These are phyloP conservation scores for Dovyalis caffra DNA, from an alignment of 345 rosid genomes.

Conservation along the genomic window DNA sequence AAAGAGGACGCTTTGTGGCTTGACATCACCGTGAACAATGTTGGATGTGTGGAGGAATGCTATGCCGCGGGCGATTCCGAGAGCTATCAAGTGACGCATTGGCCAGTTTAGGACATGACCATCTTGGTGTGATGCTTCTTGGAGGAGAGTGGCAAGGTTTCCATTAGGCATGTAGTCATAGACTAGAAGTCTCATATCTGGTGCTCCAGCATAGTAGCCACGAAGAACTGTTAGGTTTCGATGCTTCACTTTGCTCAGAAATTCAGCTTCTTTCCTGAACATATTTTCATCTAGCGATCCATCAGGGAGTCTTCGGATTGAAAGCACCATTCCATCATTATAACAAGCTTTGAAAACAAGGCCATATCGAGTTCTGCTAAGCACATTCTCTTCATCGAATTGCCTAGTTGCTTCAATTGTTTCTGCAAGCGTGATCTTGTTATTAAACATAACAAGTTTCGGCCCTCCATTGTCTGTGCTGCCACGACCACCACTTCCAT, in stretches of 20 bases:
- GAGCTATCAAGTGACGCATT: slow-evolving; percentile 96
- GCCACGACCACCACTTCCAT: slow-evolving; percentile 72
- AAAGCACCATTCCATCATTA: slow-evolving; percentile 86
- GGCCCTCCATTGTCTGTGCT: slow-evolving; percentile 86
- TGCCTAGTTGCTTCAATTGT: slow-evolving; percentile 85
- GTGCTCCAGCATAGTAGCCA: slow-evolving; percentile 83
- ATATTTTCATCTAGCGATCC: slow-evolving; percentile 67
- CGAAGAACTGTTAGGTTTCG: slow-evolving; percentile 82
- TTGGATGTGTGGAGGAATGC: slow-evolving; percentile 77
- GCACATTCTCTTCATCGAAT: slow-evolving; percentile 90
- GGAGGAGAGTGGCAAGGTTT: slow-evolving; percentile 87
- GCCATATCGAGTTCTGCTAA: slow-evolving; percentile 70
- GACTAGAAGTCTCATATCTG: slow-evolving; percentile 73
- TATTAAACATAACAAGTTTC: slow-evolving; percentile 88
- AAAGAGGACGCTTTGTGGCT: slow-evolving; percentile 86
- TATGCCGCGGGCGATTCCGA: slow-evolving; percentile 86
- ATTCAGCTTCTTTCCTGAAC: slow-evolving; percentile 85
- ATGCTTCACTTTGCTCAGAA: slow-evolving; percentile 82
- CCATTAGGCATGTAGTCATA: slow-evolving; percentile 98
- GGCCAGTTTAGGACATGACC: slow-evolving; percentile 99
- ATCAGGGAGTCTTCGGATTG: slow-evolving; percentile 67
- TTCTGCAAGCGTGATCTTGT: slow-evolving; percentile 83
- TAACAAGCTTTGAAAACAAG: slow-evolving; percentile 84
- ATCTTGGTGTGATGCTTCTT: slow-evolving; percentile 96
- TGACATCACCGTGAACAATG: slow-evolving; percentile 85